A percentile compares a stretch with the other conserved stretches of the same genome.
Evolutionary conservation across 2,329 filamentous ascomycete species (phyloP).

Genomic region (Davidsoniella virescens): DNA sequence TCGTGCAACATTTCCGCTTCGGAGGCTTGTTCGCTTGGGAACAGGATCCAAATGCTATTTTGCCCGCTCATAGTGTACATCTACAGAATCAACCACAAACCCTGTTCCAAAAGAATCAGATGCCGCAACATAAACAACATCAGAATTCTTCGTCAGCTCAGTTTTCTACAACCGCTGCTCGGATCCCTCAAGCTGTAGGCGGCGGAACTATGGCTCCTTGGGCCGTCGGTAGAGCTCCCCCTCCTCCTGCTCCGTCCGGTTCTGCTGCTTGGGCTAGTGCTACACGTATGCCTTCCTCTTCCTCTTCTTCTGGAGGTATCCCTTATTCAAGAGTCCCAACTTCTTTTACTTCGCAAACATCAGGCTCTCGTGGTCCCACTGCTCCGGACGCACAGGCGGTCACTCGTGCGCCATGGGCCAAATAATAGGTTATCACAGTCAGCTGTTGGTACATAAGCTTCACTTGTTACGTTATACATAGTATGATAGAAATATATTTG

Average conservation of each 20-base stretch:
- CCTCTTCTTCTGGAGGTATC: conserved; percentile 20
- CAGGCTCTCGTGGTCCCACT: conserved; percentile 13
- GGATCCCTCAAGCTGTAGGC: conserved; percentile 21
- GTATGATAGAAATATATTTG: not conserved
- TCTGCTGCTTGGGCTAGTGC: conserved; percentile 30
- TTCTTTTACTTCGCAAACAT: not conserved
- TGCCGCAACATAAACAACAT: not conserved
- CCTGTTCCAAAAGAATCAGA: not conserved
- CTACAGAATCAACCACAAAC: conserved; percentile 35
- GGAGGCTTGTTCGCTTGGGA: conserved; percentile 70
- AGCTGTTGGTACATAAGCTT: not conserved
- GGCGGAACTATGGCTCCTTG: conserved; percentile 3
- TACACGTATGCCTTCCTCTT: conserved; percentile 23
- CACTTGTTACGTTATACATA: not conserved
- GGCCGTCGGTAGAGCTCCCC: not conserved
- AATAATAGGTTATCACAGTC: conserved; percentile 15
- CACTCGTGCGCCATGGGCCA: conserved; percentile 33
- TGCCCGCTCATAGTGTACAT: conserved; percentile 36
- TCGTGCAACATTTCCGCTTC: conserved; percentile 91
- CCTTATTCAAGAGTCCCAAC: conserved; percentile 22
- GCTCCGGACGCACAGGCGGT: conserved; percentile 13
- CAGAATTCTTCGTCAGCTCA: too few species aligned
- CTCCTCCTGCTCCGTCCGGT: not conserved
- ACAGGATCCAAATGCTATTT: conserved; percentile 41
- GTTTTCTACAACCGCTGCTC: conserved; percentile 7